These are phyloP conservation scores for Puccinia hordei DNA, from an alignment of 1,284 basidiomycete species.

Conservation along the genomic window DNA sequence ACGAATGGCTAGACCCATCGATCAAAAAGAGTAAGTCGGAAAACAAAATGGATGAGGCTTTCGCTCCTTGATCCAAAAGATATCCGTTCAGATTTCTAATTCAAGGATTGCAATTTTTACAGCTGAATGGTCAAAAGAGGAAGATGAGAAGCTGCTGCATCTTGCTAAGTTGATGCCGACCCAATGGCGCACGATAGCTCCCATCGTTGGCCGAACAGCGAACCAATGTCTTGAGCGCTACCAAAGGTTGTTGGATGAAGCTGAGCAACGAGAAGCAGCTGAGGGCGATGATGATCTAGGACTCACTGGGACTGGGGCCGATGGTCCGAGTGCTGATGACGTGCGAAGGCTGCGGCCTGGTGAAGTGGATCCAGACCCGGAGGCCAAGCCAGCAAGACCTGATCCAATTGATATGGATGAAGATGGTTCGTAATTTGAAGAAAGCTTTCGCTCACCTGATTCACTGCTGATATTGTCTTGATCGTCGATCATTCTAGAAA, in stretches of 20 bases:
- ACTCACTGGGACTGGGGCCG: slow-evolving; percentile 70
- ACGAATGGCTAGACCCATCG: slow-evolving; percentile 98
- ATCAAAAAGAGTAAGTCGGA: slow-evolving; percentile 75
- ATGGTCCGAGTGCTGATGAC: slow-evolving; percentile 88
- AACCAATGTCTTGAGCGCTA: slow-evolving; percentile 98
- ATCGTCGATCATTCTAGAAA: slow-evolving; percentile 67
- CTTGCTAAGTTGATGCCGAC: slow-evolving; percentile 99
- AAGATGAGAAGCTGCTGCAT: slow-evolving; percentile 97
- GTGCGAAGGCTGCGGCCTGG: slow-evolving; percentile 85
- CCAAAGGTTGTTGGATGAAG: slow-evolving; percentile 95
- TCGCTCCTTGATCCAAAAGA: background rate
- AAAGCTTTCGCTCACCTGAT: background rate
- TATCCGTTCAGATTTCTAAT: background rate
- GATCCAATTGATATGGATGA: slow-evolving; percentile 99
- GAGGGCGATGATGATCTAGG: slow-evolving; percentile 85
- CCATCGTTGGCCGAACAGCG: slow-evolving; percentile 97
- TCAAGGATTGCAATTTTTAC: background rate
- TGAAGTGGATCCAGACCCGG: slow-evolving; percentile 98
- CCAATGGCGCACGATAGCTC: slow-evolving; percentile 99
- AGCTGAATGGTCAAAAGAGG: slow-evolving; percentile 66
- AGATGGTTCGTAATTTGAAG: slow-evolving; percentile 68
- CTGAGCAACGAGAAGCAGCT: slow-evolving; percentile 70
- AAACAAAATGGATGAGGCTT: no score
- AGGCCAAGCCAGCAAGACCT: slow-evolving; percentile 94
- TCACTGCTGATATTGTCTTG: background rate